Percentiles rank a stretch among this genome's conserved stretches.
Conservation (phyloP, 23 red algal species). For the Gracilariopsis chorda region DNA sequence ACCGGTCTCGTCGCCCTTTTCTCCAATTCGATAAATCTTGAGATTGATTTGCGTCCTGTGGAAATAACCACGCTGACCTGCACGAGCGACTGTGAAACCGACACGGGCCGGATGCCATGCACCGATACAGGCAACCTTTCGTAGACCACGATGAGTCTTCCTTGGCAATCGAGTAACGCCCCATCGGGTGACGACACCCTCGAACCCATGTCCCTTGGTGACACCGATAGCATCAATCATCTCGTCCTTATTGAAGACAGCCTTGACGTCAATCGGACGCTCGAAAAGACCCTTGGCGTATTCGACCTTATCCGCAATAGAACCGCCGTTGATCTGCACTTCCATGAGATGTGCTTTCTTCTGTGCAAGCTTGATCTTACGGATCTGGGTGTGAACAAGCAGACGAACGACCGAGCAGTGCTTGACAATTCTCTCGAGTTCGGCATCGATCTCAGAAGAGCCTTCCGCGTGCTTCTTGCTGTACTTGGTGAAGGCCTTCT, state of each 20-base stretch:
- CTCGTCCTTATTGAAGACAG: conserved; percentile 91
- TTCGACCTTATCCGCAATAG: conserved; percentile 89
- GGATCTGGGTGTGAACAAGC: conserved; percentile 94
- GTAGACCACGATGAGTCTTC: conserved; percentile 99
- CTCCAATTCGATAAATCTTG: conserved; percentile 97
- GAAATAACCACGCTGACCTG: conserved; percentile 97
- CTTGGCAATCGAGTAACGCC: conserved; percentile 96
- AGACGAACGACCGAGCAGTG: conserved; percentile 94
- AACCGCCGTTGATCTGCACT: conserved; percentile 98
- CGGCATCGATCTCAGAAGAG: conserved; percentile 60
- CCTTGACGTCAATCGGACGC: conserved; percentile 83
- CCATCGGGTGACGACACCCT: conserved; percentile 95
- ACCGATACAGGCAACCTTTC: conserved; percentile 99
- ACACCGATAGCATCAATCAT: conserved; percentile 99
- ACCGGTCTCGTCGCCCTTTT: conserved; percentile 76
- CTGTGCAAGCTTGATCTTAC: conserved; percentile 90
- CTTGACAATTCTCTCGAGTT: conserved; percentile 82
- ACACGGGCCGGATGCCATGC: conserved; percentile 99
- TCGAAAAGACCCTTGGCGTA: conserved; percentile 94
- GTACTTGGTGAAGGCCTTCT: conserved; percentile 99
- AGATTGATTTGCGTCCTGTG: conserved; percentile 97
- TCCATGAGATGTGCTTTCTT: conserved; percentile 99
- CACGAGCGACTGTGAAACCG: conserved; percentile 86
- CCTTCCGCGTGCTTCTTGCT: conserved; percentile 90
- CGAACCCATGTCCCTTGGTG: conserved; percentile 96